Evolutionary conservation across 495 filamentous ascomycete genomes (phyloP).

Genomic region (Clavariopsis aquatica): DNA sequence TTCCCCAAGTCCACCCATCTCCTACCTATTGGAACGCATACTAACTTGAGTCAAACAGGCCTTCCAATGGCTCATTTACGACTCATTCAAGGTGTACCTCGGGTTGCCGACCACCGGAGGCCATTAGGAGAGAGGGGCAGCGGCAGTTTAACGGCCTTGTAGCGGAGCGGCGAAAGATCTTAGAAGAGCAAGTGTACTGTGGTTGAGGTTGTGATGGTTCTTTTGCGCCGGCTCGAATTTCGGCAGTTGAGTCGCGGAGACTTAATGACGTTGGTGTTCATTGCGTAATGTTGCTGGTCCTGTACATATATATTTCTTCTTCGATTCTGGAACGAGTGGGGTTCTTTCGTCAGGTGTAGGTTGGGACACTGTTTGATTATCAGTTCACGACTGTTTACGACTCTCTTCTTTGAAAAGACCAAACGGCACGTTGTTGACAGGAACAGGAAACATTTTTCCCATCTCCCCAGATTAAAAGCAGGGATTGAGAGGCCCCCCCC

Average conservation of each 20-base stretch:
- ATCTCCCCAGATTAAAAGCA: neutral
- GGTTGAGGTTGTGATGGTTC: neutral
- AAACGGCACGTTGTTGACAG: neutral
- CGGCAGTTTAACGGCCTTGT: conserved; percentile 16
- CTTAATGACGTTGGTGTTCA: neutral
- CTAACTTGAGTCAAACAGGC: conserved; percentile 52
- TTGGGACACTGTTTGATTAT: neutral
- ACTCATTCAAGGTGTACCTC: conserved; percentile 74
- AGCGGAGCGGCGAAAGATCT: neutral
- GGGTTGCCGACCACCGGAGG: conserved; percentile 69
- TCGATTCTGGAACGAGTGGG: neutral
- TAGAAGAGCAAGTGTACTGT: neutral
- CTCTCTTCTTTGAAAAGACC: too few relatives aligned
- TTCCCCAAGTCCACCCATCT: neutral
- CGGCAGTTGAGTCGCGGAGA: neutral
- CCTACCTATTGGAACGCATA: conserved; percentile 26
- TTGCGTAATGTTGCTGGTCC: too few relatives aligned
- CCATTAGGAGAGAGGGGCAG: conserved; percentile 46
- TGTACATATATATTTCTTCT: neutral
- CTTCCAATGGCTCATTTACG: conserved; percentile 79
- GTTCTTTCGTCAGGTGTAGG: neutral
- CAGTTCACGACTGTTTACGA: too few relatives aligned
- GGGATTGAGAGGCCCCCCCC: neutral
- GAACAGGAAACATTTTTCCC: neutral
- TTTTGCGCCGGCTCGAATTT: neutral